phyloP scores from a whole-genome alignment of 2,329 filamentous ascomycete genomes.

The Nemania sp. region DNA sequence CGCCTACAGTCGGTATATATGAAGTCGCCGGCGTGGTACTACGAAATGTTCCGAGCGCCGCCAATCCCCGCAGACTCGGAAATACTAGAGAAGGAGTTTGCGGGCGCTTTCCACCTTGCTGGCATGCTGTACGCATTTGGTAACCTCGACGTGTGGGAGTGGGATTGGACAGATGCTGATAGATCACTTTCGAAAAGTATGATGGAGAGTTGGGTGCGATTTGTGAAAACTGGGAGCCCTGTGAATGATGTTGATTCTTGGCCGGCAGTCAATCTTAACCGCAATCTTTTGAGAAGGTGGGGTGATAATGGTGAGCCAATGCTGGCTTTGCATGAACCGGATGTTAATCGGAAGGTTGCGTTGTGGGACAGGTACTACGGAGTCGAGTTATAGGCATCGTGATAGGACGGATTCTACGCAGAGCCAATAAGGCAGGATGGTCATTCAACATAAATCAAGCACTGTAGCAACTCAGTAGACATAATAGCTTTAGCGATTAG shows the following conservation, averaged over 20 bases:
- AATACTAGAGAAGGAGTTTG: slow-evolving; percentile 27
- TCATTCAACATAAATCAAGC: neutral
- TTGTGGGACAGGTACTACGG: slow-evolving; percentile 36
- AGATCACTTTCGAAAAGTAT: slow-evolving; percentile 25
- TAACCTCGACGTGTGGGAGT: slow-evolving; percentile 30
- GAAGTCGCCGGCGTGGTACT: slow-evolving; percentile 33
- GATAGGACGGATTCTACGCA: too few relatives aligned
- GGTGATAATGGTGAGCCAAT: slow-evolving; percentile 8
- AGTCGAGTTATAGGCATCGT: slow-evolving; percentile 8
- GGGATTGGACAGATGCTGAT: slow-evolving; percentile 36
- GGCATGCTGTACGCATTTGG: slow-evolving; percentile 34
- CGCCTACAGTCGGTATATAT: slow-evolving; percentile 22
- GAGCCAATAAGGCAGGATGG: too few relatives aligned
- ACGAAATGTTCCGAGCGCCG: slow-evolving; percentile 28
- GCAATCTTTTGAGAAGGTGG: slow-evolving; percentile 26
- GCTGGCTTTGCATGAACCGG: slow-evolving; percentile 1
- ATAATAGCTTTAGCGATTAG: too few relatives aligned
- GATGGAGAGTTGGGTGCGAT: slow-evolving; percentile 29
- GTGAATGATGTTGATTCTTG: slow-evolving; percentile 13
- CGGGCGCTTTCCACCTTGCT: slow-evolving; percentile 34
- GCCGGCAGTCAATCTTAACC: slow-evolving; percentile 12
- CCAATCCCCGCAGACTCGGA: slow-evolving; percentile 28
- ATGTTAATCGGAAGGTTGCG: slow-evolving; percentile 3
- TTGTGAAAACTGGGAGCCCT: slow-evolving; percentile 24
- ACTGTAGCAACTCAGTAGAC: too few relatives aligned